phyloP scores from a whole-genome alignment of 2,329 filamentous ascomycete genomes.

The Trichoderma asperellum region DNA sequence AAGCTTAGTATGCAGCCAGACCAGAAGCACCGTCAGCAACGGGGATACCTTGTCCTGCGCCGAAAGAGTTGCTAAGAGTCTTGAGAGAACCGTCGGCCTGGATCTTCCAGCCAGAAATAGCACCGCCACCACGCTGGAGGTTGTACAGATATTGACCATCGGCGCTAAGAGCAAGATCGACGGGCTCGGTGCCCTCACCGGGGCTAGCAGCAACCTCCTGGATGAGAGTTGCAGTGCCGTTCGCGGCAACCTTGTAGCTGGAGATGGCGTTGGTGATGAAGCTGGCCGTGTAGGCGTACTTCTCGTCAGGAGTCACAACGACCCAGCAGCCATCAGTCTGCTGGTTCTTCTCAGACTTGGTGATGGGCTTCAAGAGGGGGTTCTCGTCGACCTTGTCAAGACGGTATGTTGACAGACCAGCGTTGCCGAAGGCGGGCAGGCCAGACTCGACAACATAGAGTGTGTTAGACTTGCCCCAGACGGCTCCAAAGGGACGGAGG shows the following conservation, averaged over 20 bases:
- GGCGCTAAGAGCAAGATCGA: constrained; percentile 32
- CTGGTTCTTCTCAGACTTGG: constrained; percentile 29
- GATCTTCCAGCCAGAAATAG: constrained; percentile 32
- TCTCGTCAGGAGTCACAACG: constrained; percentile 31
- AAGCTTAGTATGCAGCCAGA: constrained; percentile 27
- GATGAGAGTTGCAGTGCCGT: constrained; percentile 30
- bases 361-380: constrained; percentile 29
- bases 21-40: constrained; percentile 30
- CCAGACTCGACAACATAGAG: constrained; percentile 32
- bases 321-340: constrained; percentile 34
- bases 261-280: constrained; percentile 34
- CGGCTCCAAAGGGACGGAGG: constrained; percentile 30
- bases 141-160: constrained; percentile 33
- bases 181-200: constrained; percentile 31
- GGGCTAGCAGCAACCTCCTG: constrained; percentile 31
- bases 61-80: constrained; percentile 31
- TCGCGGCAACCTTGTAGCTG: constrained; percentile 29
- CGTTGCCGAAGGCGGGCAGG: constrained; percentile 28
- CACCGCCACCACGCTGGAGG: constrained; percentile 32
- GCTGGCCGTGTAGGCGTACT: constrained; percentile 32
- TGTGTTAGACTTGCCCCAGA: constrained; percentile 24
- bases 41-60: constrained; percentile 30
- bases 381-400: constrained; percentile 26
- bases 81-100: constrained; percentile 32
- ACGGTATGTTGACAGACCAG: constrained; percentile 30